Conservation (phyloP, 1,139 yeast genomes). For the Lodderomyces pseudojiufengensis region DNA sequence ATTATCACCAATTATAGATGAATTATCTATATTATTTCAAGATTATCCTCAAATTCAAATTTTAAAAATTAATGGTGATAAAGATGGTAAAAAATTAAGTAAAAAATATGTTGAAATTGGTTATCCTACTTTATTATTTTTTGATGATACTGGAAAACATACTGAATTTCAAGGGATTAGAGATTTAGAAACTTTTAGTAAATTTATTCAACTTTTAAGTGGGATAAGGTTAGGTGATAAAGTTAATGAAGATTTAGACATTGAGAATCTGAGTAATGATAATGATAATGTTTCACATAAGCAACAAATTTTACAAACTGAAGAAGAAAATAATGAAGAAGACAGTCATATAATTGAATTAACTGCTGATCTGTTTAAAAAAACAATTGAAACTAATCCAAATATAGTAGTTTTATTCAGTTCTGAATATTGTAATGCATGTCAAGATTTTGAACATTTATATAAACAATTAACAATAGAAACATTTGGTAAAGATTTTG, state of each 20-base stretch:
- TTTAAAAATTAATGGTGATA: constrained; percentile 67
- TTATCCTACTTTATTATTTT: constrained; percentile 61
- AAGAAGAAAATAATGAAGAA: constrained; percentile 5
- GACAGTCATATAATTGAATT: constrained; percentile 22
- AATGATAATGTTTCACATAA: not conserved
- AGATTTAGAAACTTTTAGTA: constrained; percentile 42
- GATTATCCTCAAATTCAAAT: constrained; percentile 47
- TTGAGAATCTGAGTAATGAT: constrained; percentile 4
- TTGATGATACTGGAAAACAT: constrained; percentile 44
- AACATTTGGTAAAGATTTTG: constrained; percentile 27
- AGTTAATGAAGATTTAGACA: constrained; percentile 9
- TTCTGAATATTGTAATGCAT: constrained; percentile 30
- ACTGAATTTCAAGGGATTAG: constrained; percentile 48
- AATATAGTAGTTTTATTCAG: constrained; percentile 35
- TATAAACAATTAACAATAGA: constrained; percentile 32
- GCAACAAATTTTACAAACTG: not conserved
- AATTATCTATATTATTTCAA: constrained; percentile 49
- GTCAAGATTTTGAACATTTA: constrained; percentile 24
- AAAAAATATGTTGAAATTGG: constrained; percentile 56
- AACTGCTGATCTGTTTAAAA: constrained; percentile 34
- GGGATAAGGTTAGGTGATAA: constrained; percentile 26
- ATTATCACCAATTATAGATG: constrained; percentile 61
- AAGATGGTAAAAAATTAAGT: constrained; percentile 51
- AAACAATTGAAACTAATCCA: constrained; percentile 24
- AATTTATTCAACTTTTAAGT: constrained; percentile 42